Evolutionary conservation across 2,329 filamentous ascomycete species (phyloP), one percentile per base, ranked within the genome.

Genomic region (Epichloe baconii): DNA sequence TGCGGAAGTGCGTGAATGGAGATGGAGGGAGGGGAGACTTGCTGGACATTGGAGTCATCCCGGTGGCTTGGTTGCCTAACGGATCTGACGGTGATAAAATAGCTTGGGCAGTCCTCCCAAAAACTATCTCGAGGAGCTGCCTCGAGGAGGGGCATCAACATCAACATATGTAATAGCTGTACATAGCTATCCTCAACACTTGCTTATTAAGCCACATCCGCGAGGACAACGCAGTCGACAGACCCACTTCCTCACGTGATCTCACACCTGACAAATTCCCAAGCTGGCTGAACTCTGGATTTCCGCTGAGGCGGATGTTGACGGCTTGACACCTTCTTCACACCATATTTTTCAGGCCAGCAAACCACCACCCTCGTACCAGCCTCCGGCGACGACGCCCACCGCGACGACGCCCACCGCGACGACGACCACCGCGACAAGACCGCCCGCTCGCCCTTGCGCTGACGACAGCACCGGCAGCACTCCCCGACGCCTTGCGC

Each of bases 311-410:
- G 49, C 52, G 52, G 53, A 50, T 35, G 41, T 41, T 14, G 44
- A 49, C 21, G 50, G 47, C 17, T 52, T 48, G 36, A 48, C 53
- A 57, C 55, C 54, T 59, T 59, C 53, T 59, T 59, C 57, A 56
- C 54, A 58, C 58, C 57, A 56, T 47, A 60, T 54, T 59, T 60
- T 59, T 56, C 57, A 60, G 58, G 57, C 58, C 56, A 58, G 52
- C 56, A 56, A 53, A 53, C 44, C 53, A 48, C 55, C 53, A 52
- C 50, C 44, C 7, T 47, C 41, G 42, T 45, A 41, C 31, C 50
- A 52, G 31, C 21, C 40, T 15, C 52, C 42, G 34, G 34, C 41
- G 44, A 50, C 50, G 23, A 46, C 52, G 14, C 17, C 52, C 12
- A 17, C 44, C 17, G 43, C 35, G 15, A 36, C 44, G 21, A 23